Evolutionary conservation across 2,329 filamentous ascomycete genomes (phyloP), one percentile per base, ranked within the genome.

Genomic region (Aspergillus sp.): DNA sequence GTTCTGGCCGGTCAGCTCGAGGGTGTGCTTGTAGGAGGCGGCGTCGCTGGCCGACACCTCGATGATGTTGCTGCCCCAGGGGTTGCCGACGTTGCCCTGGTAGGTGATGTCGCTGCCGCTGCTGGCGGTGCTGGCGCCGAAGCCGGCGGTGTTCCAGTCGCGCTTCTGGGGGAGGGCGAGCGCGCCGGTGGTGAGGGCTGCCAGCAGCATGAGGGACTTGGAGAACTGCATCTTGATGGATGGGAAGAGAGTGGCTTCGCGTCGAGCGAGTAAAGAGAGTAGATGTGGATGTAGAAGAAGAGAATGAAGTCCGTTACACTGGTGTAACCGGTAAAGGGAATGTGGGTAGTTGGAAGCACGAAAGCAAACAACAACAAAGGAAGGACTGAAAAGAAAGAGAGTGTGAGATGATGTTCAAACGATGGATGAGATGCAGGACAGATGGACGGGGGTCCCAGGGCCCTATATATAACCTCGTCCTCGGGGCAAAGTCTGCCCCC

Each of bases 11-110:
- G 53, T 55, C 55, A 74, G 60, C 50, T 72, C 53, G 10, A 64
- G 62, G 16, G 73, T 70, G 58, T 74, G 66, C 56, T 74, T 63
- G 66, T 73, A 74, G 17, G 54, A 50, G 38, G 47, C 47, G 47
- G 66, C 68, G 1, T 68, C 60, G 44, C 57, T 50, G 49, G 59
- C 54, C 46, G 67, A 58, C 49, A 76, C 61, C 21, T 70, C 52
- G 53, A 72, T 66, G 48, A 73, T 71, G 65, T 74, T 73, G 66
- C 66, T 70, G 43, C 73, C 71, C 58, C 69, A 72, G 20, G 71
- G 71, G 43, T 53, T 64, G 52, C 72, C 72, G 16, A 71, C 64
- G 58, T 74, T 74, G 53, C 72, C 72, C 6, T 51, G 17, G 64
- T 72, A 74, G 50, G 61, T 64, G 31, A 61, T 63, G 16, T 59